phyloP scores from a whole-genome alignment of 2,329 filamentous ascomycete species.

The Arthrobotrys iridis region DNA sequence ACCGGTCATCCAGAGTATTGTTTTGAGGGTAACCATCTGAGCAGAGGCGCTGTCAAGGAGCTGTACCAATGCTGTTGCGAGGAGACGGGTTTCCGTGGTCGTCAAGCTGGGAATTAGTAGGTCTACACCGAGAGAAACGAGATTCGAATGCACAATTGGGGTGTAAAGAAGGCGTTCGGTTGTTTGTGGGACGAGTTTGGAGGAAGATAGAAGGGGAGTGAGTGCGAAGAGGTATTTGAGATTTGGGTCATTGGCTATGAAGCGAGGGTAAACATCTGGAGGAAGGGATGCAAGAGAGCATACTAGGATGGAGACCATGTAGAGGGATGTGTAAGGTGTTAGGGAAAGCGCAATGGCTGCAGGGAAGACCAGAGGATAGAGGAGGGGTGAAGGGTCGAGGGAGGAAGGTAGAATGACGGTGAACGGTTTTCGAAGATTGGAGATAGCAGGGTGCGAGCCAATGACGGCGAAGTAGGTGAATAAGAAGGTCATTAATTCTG shows the following conservation, averaged over 20 bases:
- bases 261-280: constrained; percentile 51
- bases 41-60: constrained; percentile 80
- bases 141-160: constrained; percentile 56
- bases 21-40: constrained; percentile 84
- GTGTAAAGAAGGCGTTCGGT: constrained; percentile 55
- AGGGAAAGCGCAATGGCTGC: constrained; percentile 57
- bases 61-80: constrained; percentile 84
- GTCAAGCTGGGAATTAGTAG: constrained; percentile 57
- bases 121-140: constrained; percentile 55
- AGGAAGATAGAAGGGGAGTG: constrained; percentile 54
- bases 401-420: constrained; percentile 57
- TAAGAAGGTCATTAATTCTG: constrained; percentile 32
- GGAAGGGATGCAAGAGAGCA: constrained; percentile 57
- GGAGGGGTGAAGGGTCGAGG: constrained; percentile 57
- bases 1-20: constrained; percentile 85
- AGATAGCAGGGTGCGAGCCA: constrained; percentile 39
- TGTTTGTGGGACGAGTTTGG: constrained; percentile 3
- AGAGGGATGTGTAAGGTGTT: constrained; percentile 55
- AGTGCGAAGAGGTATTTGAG: constrained; percentile 57
- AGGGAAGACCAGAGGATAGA: constrained; percentile 57
- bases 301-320: constrained; percentile 55
- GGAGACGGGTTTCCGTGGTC: constrained; percentile 79
- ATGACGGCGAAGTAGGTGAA: constrained; percentile 45
- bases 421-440: constrained; percentile 45
- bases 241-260: constrained; percentile 55